These are phyloP conservation scores for Ascochyta viciae-villosae DNA, from an alignment of 2,329 filamentous ascomycete species.

Conservation along the genomic window DNA sequence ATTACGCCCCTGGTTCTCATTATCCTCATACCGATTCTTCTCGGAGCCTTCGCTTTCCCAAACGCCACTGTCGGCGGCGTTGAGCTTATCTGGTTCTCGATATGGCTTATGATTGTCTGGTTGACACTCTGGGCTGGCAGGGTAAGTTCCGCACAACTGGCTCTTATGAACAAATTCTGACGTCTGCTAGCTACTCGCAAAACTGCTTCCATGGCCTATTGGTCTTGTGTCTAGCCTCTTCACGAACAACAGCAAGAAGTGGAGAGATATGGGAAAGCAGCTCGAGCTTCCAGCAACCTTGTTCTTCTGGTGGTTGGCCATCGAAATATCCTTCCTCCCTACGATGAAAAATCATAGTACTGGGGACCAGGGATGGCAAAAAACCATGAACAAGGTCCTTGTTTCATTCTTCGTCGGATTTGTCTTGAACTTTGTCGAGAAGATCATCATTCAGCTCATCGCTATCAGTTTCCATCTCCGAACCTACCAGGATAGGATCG, in stretches of 20 bases:
- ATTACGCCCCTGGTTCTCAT: constrained; percentile 70
- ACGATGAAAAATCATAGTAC: constrained; percentile 74
- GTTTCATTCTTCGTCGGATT: constrained; percentile 82
- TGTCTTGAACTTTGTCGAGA: constrained; percentile 84
- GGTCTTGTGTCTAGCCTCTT: constrained; percentile 73
- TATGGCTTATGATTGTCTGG: constrained; percentile 96
- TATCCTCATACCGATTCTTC: constrained; percentile 71
- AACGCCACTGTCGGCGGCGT: constrained; percentile 75
- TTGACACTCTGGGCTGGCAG: constrained; percentile 82
- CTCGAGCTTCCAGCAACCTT: constrained; percentile 85
- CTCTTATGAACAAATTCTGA: constrained; percentile 12
- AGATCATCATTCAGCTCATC: constrained; percentile 93
- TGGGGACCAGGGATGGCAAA: constrained; percentile 73
- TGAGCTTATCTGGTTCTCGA: constrained; percentile 84
- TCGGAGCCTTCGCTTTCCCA: constrained; percentile 68
- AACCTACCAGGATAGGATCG: constrained; percentile 89
- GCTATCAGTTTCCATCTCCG: constrained; percentile 90
- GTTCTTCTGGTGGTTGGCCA: constrained; percentile 90
- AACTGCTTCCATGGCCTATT: constrained; percentile 68
- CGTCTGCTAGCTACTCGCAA: constrained; percentile 62
- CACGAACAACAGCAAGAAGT: constrained; percentile 90
- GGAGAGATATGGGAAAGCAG: constrained; percentile 85
- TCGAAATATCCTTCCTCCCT: constrained; percentile 84
- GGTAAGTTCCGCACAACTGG: constrained; percentile 41
- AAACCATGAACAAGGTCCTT: constrained; percentile 82